Evolutionary conservation across 2,329 filamentous ascomycete genomes (phyloP), one percentile per base, ranked within the genome.

Genomic region (Claviceps capensis): DNA sequence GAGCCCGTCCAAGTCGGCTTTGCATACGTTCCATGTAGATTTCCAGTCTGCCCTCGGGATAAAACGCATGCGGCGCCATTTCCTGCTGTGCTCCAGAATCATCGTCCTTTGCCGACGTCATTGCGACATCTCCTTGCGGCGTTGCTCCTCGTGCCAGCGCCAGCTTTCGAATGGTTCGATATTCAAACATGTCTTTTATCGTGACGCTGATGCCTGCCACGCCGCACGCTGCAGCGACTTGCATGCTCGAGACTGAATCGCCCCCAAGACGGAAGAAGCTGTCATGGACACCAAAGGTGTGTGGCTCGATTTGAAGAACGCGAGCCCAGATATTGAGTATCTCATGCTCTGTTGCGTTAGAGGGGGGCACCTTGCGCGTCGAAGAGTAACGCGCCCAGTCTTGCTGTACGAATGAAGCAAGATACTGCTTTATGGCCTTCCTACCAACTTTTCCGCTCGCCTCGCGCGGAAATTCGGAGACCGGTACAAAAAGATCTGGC

Each of bases 161-260:
- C 30, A 30, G 3, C 9, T 42, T 44, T 8, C 19, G 23, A 14
- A 49, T 42, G 2, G 22, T 43, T 17, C 36, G 30, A 5, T 13
- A 4, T 42, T 38, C 11, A 26, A 49, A 44, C 9, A 49, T 44
- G 22, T 44, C 41, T 16, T 49, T 36, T 8, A 49, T 22, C 0
- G 38, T 42, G 11, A 49, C 14, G 19, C 6, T 42, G 26, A 49
- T 49, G 6, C 48, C 48, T 17, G 38, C 19, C 8, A 4, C 22
- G 14, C 48, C 19, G n/a, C 30, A 36, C 38, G 26, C 19, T 11
- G 48, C n/a, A 34, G 38, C 41, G 38, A 42, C 38, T 7, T 17
- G 48, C 48, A 49, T 49, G 11, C 30, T 14, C n/a, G 38, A 17
- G n/a, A 49, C 36, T 6, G 48, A 49, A 26, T 49, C 48, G 42